Percentiles rank a stretch among this genome's conserved stretches.
Conservation (phyloP, 495 filamentous ascomycete genomes). For the Lindgomyces ingoldianus region DNA sequence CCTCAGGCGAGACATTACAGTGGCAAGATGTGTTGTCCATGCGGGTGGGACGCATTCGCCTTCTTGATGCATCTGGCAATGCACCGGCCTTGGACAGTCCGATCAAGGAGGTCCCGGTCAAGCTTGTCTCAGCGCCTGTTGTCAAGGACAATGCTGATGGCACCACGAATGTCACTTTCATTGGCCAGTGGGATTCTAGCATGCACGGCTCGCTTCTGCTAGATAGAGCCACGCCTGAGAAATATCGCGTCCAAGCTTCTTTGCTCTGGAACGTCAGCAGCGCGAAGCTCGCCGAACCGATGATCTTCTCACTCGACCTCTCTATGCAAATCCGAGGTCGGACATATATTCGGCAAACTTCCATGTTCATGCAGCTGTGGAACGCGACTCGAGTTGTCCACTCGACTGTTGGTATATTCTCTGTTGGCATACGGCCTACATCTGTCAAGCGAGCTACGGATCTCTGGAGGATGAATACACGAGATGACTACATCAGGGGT, state of each 20-base stretch:
- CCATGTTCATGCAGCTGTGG: conserved; percentile 84
- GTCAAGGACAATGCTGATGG: conserved; percentile 84
- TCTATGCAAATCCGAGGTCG: conserved; percentile 81
- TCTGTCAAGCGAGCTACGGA: conserved; percentile 89
- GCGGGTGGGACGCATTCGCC: conserved; percentile 74
- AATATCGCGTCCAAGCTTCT: conserved; percentile 86
- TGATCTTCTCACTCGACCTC: conserved; percentile 78
- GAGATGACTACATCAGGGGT: conserved; percentile 90
- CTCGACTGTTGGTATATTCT: conserved; percentile 82
- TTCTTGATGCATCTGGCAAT: conserved; percentile 82
- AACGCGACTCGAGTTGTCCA: conserved; percentile 82
- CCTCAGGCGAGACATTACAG: conserved; percentile 79
- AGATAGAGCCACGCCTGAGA: conserved; percentile 84
- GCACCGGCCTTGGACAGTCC: conserved; percentile 73
- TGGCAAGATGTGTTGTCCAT: conserved; percentile 79
- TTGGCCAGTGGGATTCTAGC: conserved; percentile 95
- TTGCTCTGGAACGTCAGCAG: conserved; percentile 81
- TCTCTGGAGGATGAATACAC: conserved; percentile 95
- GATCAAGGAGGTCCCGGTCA: conserved; percentile 72
- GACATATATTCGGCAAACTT: conserved; percentile 78
- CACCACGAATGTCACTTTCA: conserved; percentile 80
- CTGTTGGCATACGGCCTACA: conserved; percentile 77
- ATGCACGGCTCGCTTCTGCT: conserved; percentile 86
- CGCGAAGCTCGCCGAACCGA: conserved; percentile 73
- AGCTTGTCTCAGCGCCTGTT: conserved; percentile 70